phyloP scores from a whole-genome alignment of 306 rosid species.

The Vicia sativa region DNA sequence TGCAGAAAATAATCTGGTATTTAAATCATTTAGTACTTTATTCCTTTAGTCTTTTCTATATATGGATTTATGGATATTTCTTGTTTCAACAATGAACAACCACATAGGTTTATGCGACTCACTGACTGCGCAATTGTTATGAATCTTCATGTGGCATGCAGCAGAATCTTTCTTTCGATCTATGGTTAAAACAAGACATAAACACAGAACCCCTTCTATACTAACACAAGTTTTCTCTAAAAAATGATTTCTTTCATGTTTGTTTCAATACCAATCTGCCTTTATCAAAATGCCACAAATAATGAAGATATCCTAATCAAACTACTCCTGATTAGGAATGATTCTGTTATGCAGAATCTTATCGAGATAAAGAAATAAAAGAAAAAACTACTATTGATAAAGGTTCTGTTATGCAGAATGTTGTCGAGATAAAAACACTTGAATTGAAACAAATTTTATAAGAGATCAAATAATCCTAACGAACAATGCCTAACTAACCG shows the following conservation, averaged over 20 bases:
- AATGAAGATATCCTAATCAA: slow-evolving; percentile 1
- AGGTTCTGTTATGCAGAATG: neutral
- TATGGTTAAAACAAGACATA: slow-evolving; percentile 1
- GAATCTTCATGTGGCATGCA: neutral
- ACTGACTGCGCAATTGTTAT: neutral
- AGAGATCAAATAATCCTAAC: neutral
- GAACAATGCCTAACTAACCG: neutral
- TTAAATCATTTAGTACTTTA: slow-evolving; percentile 23
- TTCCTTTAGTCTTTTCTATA: slow-evolving; percentile 26
- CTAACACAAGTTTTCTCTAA: neutral
- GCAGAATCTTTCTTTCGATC: slow-evolving; percentile 2
- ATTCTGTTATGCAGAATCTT: neutral
- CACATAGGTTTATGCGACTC: slow-evolving; percentile 12
- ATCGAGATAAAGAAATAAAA: neutral
- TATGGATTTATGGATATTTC: slow-evolving; percentile 12
- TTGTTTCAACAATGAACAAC: slow-evolving; percentile 26
- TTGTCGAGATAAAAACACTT: neutral
- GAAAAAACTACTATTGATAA: neutral
- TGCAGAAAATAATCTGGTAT: slow-evolving; percentile 94
- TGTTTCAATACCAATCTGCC: slow-evolving; percentile 2
- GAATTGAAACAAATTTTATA: neutral
- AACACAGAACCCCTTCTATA: neutral
- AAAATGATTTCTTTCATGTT: neutral
- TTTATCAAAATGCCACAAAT: slow-evolving; percentile 5
- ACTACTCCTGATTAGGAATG: neutral